Base-by-base conservation (phyloP, 83 land plant species). In the Thuja plicata region DNA sequence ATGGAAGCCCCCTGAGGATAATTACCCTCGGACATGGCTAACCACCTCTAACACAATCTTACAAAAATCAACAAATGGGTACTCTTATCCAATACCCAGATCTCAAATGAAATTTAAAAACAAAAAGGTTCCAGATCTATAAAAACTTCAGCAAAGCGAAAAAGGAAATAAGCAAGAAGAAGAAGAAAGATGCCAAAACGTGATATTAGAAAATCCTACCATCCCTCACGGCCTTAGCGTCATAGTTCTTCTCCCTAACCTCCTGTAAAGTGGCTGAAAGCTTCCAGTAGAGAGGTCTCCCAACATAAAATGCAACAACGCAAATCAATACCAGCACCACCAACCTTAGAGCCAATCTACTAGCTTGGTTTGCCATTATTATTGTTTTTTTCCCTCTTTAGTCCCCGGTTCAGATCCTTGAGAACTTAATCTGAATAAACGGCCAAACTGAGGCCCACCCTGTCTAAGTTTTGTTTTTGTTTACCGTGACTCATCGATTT, bases 201-300 rank as follows among this genome's bases (percentile, higher is more conserved):
- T 7, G 85, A 38, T 1, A 50, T 24, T 17, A 9, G 55, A 79
- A 45, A n/a, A 21, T 1, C n/a, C 57, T 19, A 91, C 95, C 94
- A 89, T 92, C 89, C 38, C 60, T 86, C 78, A 94, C 90, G 87
- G 95, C 88, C 74, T 92, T 92, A 30, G 89, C 88, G 24, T 86
- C 46, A 35, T 86, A 86, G 19, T 86, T 86, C 86, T 93, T 93
- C 84, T 93, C 76, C 50, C 95, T 94, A 89, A 94, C 93, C 62
- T 94, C 95, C 78, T 93, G 93, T 27, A 94, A 35, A 87, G 95
- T 93, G 89, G 95, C 95, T 60, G 95, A 93, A 88, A 94, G 84
- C 89, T 94, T 94, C 95, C 95, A 94, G 91, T 94, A 94, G 89
- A 94, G 95, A 73, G 95, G 95, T 37, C 94, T 93, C 27, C 93